Percentiles rank a stretch among this genome's conserved stretches.
Evolutionary conservation across 345 rosid genomes (phyloP).

Genomic region (Salix exigua): DNA sequence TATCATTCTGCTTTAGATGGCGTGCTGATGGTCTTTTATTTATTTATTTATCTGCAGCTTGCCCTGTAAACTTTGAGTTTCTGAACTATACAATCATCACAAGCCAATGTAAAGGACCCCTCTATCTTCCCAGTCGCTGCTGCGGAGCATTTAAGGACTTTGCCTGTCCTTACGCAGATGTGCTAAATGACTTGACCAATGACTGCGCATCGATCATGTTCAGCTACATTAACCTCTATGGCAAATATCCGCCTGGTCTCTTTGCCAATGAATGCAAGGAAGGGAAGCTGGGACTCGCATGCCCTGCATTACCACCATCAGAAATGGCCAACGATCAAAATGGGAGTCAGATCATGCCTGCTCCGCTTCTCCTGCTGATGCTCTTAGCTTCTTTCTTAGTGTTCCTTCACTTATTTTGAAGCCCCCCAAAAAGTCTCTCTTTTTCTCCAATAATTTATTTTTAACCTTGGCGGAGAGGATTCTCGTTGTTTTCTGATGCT

Average conservation of each 20-base stretch:
- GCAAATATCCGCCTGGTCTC: slow-evolving; percentile 27
- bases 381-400: background rate
- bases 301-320: slow-evolving; percentile 20
- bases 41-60: slow-evolving; percentile 13
- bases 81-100: slow-evolving; percentile 27
- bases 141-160: slow-evolving; percentile 20
- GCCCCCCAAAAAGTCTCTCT: slow-evolving; percentile 2
- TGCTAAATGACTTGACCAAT: slow-evolving; percentile 19
- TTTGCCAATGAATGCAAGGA: slow-evolving; percentile 17
- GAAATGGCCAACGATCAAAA: background rate
- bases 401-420: slow-evolving; percentile 15
- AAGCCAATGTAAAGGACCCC: slow-evolving; percentile 26
- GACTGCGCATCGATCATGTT: slow-evolving; percentile 31
- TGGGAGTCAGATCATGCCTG: background rate
- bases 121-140: slow-evolving; percentile 9
- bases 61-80: slow-evolving; percentile 27
- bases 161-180: slow-evolving; percentile 19
- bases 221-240: slow-evolving; percentile 31
- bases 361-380: slow-evolving; percentile 10
- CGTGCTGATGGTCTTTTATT: background rate
- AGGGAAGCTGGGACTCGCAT: slow-evolving; percentile 21
- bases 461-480: background rate
- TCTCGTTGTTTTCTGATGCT: background rate
- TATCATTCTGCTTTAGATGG: background rate
- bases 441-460: background rate